A percentile compares a stretch with the other conserved stretches of the same genome.
These are phyloP conservation scores for Pseudomonodictys pantanalensis DNA, from an alignment of 495 filamentous ascomycete species.

Conservation along the genomic window DNA sequence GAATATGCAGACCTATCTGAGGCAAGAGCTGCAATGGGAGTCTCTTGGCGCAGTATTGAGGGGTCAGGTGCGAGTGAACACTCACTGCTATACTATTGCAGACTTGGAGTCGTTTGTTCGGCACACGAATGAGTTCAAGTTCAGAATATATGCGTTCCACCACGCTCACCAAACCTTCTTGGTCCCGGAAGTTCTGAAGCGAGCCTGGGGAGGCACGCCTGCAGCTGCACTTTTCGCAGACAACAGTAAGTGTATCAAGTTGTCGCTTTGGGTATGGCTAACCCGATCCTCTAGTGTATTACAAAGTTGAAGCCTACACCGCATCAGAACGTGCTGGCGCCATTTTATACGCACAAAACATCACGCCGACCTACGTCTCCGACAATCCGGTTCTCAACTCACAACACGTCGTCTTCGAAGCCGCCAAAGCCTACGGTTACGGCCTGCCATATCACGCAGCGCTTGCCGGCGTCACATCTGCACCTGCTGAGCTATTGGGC, in stretches of 20 bases:
- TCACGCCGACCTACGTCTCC: constrained; percentile 49
- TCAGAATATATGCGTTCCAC: constrained; percentile 60
- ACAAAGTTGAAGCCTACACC: constrained; percentile 61
- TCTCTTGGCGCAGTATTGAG: constrained; percentile 57
- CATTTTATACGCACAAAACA: constrained; percentile 56
- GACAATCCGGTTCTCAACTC: constrained; percentile 41
- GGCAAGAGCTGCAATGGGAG: constrained; percentile 57
- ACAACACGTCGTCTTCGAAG: constrained; percentile 52
- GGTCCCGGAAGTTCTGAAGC: constrained; percentile 57
- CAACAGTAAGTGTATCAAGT: constrained; percentile 42
- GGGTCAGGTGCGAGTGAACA: constrained; percentile 60
- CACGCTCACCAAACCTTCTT: constrained; percentile 62
- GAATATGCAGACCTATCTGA: constrained; percentile 41
- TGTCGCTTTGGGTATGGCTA: neutral
- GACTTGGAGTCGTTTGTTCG: constrained; percentile 62
- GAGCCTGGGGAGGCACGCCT: constrained; percentile 32
- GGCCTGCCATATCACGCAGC: constrained; percentile 60
- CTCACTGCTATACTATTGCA: constrained; percentile 64
- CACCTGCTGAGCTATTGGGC: constrained; percentile 58
- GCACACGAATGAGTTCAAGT: constrained; percentile 65
- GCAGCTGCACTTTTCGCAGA: constrained; percentile 52
- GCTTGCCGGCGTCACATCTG: constrained; percentile 58
- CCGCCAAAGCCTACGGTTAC: constrained; percentile 59
- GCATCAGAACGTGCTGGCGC: constrained; percentile 60
- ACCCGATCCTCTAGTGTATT: constrained; percentile 43